Evolutionary conservation across 2,329 filamentous ascomycete species (phyloP), one percentile per base, ranked within the genome.

Genomic region (Colletotrichum scovillei): DNA sequence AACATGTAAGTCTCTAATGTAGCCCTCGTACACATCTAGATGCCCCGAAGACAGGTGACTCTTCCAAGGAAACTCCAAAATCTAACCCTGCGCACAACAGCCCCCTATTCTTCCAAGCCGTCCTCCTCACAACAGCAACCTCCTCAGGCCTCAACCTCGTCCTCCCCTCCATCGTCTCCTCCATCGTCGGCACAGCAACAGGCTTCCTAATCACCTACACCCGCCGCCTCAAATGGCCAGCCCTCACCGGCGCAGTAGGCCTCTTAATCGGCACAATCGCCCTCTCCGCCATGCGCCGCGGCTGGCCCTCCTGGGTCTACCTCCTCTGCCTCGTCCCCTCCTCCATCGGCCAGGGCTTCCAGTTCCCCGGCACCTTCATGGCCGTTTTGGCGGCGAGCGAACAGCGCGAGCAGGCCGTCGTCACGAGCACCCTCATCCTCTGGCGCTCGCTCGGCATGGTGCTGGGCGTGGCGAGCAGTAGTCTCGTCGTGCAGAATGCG

Each of bases 91-190:
- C 30, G 11, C 30, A n/a, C 12, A 46, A 22, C 28, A 90, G 90
- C 6, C 93, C 93, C 0, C 85, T 95, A 8, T 95, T 92, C 84
- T 95, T 94, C 83, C 93, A 94, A 79, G 92, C 91, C 49, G 92
- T 94, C 30, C 90, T 94, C 60, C 87, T 93, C 64, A 91, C 92
- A 71, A 88, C 87, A 6, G 91, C 93, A 19, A 94, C 93, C 0
- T 85, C 87, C 28, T 94, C 93, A 0, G 93, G 93, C n/a, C 88
- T 95, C 32, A 89, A 91, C 56, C 91, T 95, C 66, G 87, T 94
- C 24, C 84, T 92, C 7, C 91, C 92, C 5, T 90, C 91, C 0
- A 76, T 91, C 30, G 88, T 88, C 2, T 82, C 89, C 32, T 91
- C 90, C 56, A 58, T 82, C 42, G 82, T 86, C 7, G 92, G 91